Base-by-base conservation (phyloP, 2,329 filamentous ascomycete genomes). In the Talaromyces rugulosus region DNA sequence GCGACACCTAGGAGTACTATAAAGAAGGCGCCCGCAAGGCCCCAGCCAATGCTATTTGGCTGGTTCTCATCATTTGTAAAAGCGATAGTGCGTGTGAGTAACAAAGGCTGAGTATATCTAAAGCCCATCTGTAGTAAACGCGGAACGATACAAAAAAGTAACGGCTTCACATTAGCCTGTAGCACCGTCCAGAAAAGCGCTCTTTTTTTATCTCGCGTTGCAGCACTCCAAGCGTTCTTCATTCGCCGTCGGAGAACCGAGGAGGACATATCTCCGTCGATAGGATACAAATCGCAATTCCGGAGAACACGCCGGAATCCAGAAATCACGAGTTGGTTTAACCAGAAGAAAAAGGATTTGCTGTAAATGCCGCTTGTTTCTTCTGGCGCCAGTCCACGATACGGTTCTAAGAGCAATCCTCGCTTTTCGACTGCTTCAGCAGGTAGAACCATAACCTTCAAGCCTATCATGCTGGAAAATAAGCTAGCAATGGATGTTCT, bases 261-360 rank as follows among this genome's bases (percentile, higher is more conserved):
- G 18, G 60, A 62, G n/a, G 56, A 59, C 60, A 62, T 62, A 6
- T 62, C 60, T 14, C 51, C 18, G 50, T 62, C 60, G 31, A 62
- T 44, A 16, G 56, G 60, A 42, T 62, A 62, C n/a, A 62, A 16
- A 18, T 59, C 60, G 14, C 33, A 12, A 5, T 54, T 56, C 1
- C 52, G 36, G 12, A 62, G 16, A 23, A 52, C 40, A 11, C 27
- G 23, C 60, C 58, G 27, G 56, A 77, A 82, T 0, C 81, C 80
- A 18, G 72, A 71, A 11, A 74, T 72, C 36, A 85, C 76, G 6
- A 84, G 68, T 5, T 74, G 72, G 56, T 78, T 81, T 50, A 82
- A 70, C 81, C 81, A 83, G 70, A 75, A 80, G 66, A 83, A 83
- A 23, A 81, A 68, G 0, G 71, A 72, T 34, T 73, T 71, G 59